Evolutionary conservation across 2,329 filamentous ascomycete species (phyloP).

Genomic region (Tolypocladium endophyticum): DNA sequence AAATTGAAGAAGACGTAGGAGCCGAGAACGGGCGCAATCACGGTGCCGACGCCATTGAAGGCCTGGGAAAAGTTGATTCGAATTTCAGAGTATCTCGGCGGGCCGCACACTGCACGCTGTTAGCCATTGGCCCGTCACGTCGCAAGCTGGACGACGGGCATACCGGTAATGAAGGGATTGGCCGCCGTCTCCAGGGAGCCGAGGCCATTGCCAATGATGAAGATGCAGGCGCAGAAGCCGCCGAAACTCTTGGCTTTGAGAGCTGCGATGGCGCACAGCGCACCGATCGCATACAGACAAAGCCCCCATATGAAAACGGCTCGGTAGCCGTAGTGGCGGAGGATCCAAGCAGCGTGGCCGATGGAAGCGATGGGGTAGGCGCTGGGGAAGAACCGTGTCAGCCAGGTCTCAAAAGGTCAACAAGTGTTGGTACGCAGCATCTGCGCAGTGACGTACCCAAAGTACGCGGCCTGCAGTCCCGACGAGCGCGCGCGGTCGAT

Average conservation of each 20-base stretch:
- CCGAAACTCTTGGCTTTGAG: constrained; percentile 56
- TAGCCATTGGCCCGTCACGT: neutral
- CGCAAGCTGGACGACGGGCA: neutral
- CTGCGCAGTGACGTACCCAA: constrained; percentile 34
- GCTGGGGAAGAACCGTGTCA: constrained; percentile 17
- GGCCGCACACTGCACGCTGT: constrained; percentile 31
- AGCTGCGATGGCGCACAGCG: constrained; percentile 43
- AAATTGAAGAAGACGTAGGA: constrained; percentile 64
- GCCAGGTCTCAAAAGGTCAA: neutral
- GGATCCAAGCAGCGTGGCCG: constrained; percentile 51
- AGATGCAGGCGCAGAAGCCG: constrained; percentile 63
- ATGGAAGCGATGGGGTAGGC: constrained; percentile 62
- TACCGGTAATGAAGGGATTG: constrained; percentile 59
- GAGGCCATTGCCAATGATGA: constrained; percentile 64
- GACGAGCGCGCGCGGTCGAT: constrained; percentile 33
- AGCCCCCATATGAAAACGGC: constrained; percentile 61
- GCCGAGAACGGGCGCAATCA: constrained; percentile 61
- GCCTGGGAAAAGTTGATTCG: constrained; percentile 69
- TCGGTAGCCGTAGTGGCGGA: constrained; percentile 55
- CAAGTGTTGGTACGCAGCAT: neutral
- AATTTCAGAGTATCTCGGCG: constrained; percentile 60
- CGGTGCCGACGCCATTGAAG: constrained; percentile 66
- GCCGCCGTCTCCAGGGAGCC: constrained; percentile 68
- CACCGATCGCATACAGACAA: constrained; percentile 53
- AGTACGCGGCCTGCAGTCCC: constrained; percentile 41